These are phyloP conservation scores for Pyronema omphalodes DNA, from an alignment of 495 filamentous ascomycete species.

Conservation along the genomic window DNA sequence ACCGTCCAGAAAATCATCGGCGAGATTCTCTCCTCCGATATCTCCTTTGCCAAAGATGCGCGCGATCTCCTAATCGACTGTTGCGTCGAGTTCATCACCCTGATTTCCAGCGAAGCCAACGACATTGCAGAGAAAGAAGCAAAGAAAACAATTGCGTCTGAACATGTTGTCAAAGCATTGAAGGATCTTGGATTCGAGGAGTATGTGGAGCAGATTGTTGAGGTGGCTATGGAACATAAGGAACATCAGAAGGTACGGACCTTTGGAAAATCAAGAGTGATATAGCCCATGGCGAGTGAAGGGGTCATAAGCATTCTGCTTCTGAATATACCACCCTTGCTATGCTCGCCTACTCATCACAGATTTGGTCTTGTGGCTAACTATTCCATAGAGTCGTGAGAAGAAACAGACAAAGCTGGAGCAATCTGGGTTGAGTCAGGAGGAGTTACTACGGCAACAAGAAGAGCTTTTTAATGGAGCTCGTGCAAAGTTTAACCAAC, in stretches of 20 bases:
- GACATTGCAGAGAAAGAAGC: slow-evolving; percentile 95
- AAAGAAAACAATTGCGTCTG: slow-evolving; percentile 95
- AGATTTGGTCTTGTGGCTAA: slow-evolving; percentile 8
- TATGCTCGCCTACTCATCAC: not conserved
- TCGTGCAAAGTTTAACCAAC: slow-evolving; percentile 48
- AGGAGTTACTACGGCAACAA: slow-evolving; percentile 73
- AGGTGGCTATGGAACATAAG: slow-evolving; percentile 79
- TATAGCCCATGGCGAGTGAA: not conserved
- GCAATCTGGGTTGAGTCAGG: slow-evolving; percentile 72
- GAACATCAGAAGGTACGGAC: slow-evolving; percentile 67
- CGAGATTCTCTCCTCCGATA: slow-evolving; percentile 65
- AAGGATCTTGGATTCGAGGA: slow-evolving; percentile 78
- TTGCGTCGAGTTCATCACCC: slow-evolving; percentile 96
- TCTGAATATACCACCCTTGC: too few relatives aligned
- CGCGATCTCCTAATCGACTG: slow-evolving; percentile 93
- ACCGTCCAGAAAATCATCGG: slow-evolving; percentile 96
- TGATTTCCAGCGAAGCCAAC: slow-evolving; percentile 92
- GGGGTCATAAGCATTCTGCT: not conserved
- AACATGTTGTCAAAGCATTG: slow-evolving; percentile 87
- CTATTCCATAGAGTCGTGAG: slow-evolving; percentile 53
- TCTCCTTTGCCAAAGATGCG: slow-evolving; percentile 80
- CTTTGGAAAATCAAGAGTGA: not conserved
- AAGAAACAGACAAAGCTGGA: slow-evolving; percentile 96
- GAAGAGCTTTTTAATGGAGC: slow-evolving; percentile 79
- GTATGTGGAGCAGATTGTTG: slow-evolving; percentile 69